Conservation (phyloP, 805 yeast species). For the Metschnikowia noctiluminum region DNA sequence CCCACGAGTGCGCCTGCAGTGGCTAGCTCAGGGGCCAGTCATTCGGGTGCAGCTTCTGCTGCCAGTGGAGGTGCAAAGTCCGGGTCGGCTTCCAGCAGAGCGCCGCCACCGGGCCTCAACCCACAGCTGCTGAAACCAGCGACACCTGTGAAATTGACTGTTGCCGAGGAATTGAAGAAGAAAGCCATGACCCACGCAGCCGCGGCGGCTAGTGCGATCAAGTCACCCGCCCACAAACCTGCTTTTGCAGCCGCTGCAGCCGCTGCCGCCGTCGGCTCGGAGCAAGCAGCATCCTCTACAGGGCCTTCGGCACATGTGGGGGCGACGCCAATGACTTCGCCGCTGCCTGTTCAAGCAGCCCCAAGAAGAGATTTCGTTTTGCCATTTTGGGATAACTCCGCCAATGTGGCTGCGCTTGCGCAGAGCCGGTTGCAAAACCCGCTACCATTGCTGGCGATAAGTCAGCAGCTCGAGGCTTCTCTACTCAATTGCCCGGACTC, state of each 20-base stretch:
- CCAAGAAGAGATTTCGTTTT: background rate
- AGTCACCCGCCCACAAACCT: background rate
- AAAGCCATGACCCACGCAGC: conserved; percentile 17
- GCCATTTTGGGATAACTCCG: conserved; percentile 20
- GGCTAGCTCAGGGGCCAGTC: background rate
- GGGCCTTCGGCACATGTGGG: background rate
- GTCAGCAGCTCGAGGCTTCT: conserved; percentile 68
- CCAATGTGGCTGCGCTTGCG: conserved; percentile 26
- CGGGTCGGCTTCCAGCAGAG: conserved; percentile 4
- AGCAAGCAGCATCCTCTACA: background rate
- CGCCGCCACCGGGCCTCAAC: conserved; percentile 20
- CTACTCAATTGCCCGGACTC: conserved; percentile 91
- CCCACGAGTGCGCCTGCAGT: background rate
- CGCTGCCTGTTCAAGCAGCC: conserved; percentile 19
- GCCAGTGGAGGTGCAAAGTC: background rate
- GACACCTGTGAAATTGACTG: conserved; percentile 14
- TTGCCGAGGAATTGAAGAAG: conserved; percentile 19
- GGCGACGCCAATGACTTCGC: conserved; percentile 12
- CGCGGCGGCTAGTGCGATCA: conserved; percentile 4
- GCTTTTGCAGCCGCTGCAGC: background rate
- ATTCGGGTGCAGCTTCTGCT: conserved; percentile 1
- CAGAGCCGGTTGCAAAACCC: conserved; percentile 50
- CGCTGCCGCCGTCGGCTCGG: background rate
- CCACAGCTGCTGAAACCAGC: conserved; percentile 15
- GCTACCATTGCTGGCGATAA: conserved; percentile 50